Conservation (phyloP, 805 yeast genomes). For the Cephaloascus fragrans region DNA sequence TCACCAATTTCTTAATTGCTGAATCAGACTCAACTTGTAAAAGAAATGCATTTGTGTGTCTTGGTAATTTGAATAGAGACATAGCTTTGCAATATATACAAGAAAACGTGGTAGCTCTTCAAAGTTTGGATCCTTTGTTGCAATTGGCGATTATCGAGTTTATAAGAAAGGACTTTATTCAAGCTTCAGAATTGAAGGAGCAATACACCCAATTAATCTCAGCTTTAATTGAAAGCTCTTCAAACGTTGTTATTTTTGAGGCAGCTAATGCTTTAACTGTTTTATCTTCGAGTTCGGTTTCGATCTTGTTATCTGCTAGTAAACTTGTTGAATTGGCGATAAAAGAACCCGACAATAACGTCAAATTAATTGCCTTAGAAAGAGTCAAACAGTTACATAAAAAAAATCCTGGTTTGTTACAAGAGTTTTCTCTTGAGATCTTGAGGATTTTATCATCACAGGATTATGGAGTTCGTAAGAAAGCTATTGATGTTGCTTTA, state of each 20-base stretch:
- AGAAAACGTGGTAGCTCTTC: conserved; percentile 50
- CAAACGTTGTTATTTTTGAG: conserved; percentile 76
- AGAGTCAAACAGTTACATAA: conserved; percentile 69
- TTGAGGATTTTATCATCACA: conserved; percentile 80
- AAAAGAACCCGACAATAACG: conserved; percentile 91
- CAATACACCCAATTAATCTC: conserved; percentile 66
- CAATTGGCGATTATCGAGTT: conserved; percentile 90
- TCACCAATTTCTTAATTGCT: conserved; percentile 58
- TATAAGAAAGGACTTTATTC: conserved; percentile 70
- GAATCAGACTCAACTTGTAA: conserved; percentile 93
- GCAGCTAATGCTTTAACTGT: conserved; percentile 74
- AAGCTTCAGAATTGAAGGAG: conserved; percentile 52
- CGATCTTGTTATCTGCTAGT: conserved; percentile 69
- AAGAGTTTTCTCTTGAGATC: conserved; percentile 77
- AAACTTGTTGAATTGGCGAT: conserved; percentile 84
- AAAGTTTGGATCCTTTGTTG: conserved; percentile 66
- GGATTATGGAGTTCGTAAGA: conserved; percentile 83
- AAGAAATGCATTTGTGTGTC: conserved; percentile 88
- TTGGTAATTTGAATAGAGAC: conserved; percentile 75
- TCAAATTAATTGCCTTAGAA: conserved; percentile 85
- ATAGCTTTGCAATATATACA: conserved; percentile 78
- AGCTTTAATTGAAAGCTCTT: conserved; percentile 62
- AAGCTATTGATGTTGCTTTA: conserved; percentile 79
- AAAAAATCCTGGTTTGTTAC: conserved; percentile 72
- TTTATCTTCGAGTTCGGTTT: conserved; percentile 54